Conservation (phyloP, 768 basidiomycete genomes). For the Naganishia vishniacii region DNA sequence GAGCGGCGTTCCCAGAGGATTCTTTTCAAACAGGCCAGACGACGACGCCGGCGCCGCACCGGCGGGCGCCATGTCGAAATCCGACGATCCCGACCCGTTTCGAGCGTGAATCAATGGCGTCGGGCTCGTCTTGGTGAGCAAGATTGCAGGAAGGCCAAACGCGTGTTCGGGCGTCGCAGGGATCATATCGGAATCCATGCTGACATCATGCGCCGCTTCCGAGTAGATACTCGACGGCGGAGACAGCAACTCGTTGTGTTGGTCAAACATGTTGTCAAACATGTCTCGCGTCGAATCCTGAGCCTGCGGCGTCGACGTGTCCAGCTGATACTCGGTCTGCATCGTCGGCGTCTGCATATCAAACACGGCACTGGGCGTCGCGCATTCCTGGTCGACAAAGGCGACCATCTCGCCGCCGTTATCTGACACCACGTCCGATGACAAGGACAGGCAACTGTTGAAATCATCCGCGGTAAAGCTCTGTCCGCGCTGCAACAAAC, state of each 20-base stretch:
- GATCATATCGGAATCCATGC: conserved; percentile 1
- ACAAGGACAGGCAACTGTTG: conserved; percentile 14
- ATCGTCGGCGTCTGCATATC: conserved; percentile 9
- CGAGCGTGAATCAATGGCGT: conserved; percentile 6
- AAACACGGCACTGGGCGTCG: conserved; percentile 7
- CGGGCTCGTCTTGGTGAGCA: conserved; percentile 17
- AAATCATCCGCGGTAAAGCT: conserved; percentile 45
- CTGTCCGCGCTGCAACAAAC: conserved; percentile 40
- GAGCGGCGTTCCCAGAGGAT: conserved; percentile 9
- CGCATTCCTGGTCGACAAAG: conserved; percentile 7
- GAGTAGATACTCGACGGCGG: conserved; percentile 2
- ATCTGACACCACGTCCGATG: background rate
- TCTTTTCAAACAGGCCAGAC: too few species aligned
- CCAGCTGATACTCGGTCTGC: background rate
- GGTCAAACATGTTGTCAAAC: conserved; percentile 18
- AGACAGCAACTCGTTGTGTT: background rate
- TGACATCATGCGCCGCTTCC: background rate
- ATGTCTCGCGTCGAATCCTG: background rate
- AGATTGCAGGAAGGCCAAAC: background rate
- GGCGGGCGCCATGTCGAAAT: conserved; percentile 1
- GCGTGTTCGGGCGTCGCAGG: conserved; percentile 11
- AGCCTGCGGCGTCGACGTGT: background rate
- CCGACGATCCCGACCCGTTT: conserved; percentile 17
- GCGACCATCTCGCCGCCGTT: background rate
- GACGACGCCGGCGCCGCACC: background rate